Percentiles rank a stretch among this genome's conserved stretches.
Conservation (phyloP, 2,329 filamentous ascomycete genomes). For the Byssothecium circinans region DNA sequence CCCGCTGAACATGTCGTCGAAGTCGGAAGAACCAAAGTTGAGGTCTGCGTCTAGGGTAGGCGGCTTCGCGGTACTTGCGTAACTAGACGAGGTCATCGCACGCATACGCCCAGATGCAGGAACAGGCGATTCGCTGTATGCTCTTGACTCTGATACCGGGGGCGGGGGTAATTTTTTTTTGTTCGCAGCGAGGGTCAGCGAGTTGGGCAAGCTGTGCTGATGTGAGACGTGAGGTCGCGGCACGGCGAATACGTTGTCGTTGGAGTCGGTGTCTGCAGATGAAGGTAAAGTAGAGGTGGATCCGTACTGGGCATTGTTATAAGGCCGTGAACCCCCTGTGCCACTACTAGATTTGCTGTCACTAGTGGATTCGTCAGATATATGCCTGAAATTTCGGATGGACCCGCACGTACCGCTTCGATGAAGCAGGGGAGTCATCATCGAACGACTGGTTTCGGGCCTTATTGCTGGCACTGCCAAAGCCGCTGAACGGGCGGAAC, state of each 20-base stretch:
- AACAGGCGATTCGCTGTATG: slow-evolving; percentile 13
- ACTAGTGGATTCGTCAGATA: slow-evolving; percentile 35
- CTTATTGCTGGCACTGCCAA: slow-evolving; percentile 30
- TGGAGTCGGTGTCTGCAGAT: slow-evolving; percentile 42
- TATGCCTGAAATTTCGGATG: slow-evolving; percentile 14
- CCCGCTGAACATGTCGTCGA: slow-evolving; percentile 55
- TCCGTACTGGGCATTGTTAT: slow-evolving; percentile 40
- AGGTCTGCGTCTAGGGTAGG: slow-evolving; percentile 52
- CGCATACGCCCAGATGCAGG: slow-evolving; percentile 20
- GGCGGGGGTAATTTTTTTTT: slow-evolving; percentile 34
- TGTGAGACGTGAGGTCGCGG: slow-evolving; percentile 34
- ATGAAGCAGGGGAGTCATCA: slow-evolving; percentile 39
- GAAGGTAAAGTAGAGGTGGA: slow-evolving; percentile 46
- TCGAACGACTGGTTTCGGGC: slow-evolving; percentile 40
- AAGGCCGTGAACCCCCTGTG: slow-evolving; percentile 39
- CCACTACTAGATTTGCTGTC: slow-evolving; percentile 47
- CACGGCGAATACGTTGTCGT: slow-evolving; percentile 42
- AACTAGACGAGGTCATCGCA: slow-evolving; percentile 53
- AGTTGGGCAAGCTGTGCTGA: slow-evolving; percentile 33
- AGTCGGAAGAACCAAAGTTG: slow-evolving; percentile 45
- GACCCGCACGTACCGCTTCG: slow-evolving; percentile 38
- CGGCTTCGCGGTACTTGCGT: slow-evolving; percentile 54
- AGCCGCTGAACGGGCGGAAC: slow-evolving; percentile 39
- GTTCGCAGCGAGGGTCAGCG: slow-evolving; percentile 22
- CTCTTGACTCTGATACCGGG: slow-evolving; percentile 26